Conservation (phyloP, 169 alveolate species). For the Plasmodium falciparum region DNA sequence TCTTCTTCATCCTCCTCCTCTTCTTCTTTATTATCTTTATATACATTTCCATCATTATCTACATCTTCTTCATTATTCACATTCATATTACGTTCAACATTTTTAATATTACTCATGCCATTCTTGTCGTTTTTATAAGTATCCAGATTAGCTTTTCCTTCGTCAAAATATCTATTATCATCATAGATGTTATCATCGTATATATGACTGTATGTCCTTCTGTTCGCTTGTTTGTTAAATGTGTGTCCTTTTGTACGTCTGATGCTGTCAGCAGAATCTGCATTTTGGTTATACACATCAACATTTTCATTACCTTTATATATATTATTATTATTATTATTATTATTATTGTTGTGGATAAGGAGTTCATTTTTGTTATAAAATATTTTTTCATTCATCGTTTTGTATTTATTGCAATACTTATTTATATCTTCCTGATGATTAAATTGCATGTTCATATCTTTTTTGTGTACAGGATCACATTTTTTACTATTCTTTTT, state of each 20-base stretch:
- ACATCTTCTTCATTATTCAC: conserved; percentile 69
- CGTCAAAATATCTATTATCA: not conserved
- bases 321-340: no score
- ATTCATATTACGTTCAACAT: not conserved
- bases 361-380: no score
- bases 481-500: no score
- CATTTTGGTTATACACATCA: no score
- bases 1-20: not conserved
- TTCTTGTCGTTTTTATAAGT: not conserved
- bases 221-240: not conserved
- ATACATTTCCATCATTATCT: conserved; percentile 49
- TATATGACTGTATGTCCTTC: not conserved
- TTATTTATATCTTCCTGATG: no score
- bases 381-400: no score
- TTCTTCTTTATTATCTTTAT: conserved; percentile 15
- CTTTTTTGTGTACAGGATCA: no score
- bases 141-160: not conserved
- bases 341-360: no score
- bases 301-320: no score
- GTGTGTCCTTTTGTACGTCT: not conserved
- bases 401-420: no score
- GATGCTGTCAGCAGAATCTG: no score
- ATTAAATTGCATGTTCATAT: no score
- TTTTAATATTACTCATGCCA: not conserved
- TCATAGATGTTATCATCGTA: not conserved